phyloP scores from a whole-genome alignment of 192 early-diverging fungal species.

The Borealophlyctis nickersoniae region DNA sequence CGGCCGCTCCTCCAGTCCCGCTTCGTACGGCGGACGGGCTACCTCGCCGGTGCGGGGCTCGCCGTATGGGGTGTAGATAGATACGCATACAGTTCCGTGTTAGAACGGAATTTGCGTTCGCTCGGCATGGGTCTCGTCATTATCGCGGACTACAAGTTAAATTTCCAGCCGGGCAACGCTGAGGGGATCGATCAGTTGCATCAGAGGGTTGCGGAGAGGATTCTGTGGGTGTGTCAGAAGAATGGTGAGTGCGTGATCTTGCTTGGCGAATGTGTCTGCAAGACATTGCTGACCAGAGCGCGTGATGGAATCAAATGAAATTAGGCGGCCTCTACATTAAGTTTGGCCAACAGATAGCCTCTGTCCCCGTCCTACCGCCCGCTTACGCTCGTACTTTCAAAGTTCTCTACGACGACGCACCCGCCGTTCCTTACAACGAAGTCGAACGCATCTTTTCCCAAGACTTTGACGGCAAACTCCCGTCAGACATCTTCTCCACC shows the following conservation, averaged over 20 bases:
- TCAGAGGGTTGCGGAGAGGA: slow-evolving; percentile 63
- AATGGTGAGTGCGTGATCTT: slow-evolving; percentile 45
- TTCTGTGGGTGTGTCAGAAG: slow-evolving; percentile 71
- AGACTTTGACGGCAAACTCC: slow-evolving; percentile 54
- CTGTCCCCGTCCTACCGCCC: slow-evolving; percentile 34
- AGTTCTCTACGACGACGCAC: slow-evolving; percentile 78
- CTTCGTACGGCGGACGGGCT: neutral
- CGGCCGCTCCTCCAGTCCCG: neutral
- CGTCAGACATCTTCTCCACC: slow-evolving; percentile 55
- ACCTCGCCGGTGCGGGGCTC: slow-evolving; percentile 2
- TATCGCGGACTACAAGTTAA: slow-evolving; percentile 68
- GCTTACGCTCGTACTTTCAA: slow-evolving; percentile 59
- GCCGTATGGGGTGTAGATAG: slow-evolving; percentile 23
- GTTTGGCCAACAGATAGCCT: slow-evolving; percentile 61
- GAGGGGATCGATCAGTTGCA: slow-evolving; percentile 68
- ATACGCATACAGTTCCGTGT: slow-evolving; percentile 23
- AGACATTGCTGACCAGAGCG: neutral
- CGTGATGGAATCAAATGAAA: slow-evolving; percentile 3
- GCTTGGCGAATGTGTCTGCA: neutral
- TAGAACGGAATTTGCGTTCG: slow-evolving; percentile 36
- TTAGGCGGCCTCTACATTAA: slow-evolving; percentile 82
- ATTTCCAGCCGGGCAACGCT: slow-evolving; percentile 66
- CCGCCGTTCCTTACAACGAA: slow-evolving; percentile 59
- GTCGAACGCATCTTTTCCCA: slow-evolving; percentile 65
- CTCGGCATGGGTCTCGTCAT: slow-evolving; percentile 25